A percentile compares a stretch with the other conserved stretches of the same genome.
phyloP scores from a whole-genome alignment of 2,329 filamentous ascomycete genomes.

The Monosporascus sp. region DNA sequence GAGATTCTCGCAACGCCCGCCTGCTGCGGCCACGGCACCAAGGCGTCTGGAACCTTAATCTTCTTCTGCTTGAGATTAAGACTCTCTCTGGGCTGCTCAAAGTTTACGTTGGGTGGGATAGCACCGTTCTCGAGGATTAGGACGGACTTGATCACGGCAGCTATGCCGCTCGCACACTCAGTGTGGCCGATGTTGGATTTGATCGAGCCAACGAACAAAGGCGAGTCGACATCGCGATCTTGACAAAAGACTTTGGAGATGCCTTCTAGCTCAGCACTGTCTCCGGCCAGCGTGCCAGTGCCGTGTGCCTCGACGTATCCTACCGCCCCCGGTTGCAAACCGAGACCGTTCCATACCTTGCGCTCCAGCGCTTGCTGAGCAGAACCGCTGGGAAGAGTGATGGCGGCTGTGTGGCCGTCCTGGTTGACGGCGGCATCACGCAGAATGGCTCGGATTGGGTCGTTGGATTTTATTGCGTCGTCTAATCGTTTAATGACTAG shows the following conservation, averaged over 20 bases:
- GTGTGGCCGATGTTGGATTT: constrained; percentile 16
- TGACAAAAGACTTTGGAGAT: not conserved
- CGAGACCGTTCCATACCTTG: not conserved
- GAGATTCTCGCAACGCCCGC: not conserved
- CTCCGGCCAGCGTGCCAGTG: constrained; percentile 30
- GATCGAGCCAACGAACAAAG: constrained; percentile 4
- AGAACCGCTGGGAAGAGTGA: constrained; percentile 34
- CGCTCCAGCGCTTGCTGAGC: constrained; percentile 4
- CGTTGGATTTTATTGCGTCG: constrained; percentile 17
- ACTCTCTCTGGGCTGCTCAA: constrained; percentile 2
- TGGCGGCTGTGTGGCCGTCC: constrained; percentile 26
- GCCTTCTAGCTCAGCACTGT: constrained; percentile 22
- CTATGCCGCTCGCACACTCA: constrained; percentile 12
- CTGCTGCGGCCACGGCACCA: not conserved
- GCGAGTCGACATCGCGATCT: not conserved
- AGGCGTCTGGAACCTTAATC: not conserved
- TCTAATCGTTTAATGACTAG: constrained; percentile 38
- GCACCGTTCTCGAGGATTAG: constrained; percentile 12
- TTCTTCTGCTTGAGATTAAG: not conserved
- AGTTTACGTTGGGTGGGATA: constrained; percentile 14
- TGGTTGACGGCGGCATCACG: constrained; percentile 7
- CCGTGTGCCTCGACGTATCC: constrained; percentile 33
- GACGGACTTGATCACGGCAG: constrained; percentile 15
- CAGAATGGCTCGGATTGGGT: constrained; percentile 2
- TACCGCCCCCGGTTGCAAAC: not conserved